These are phyloP conservation scores for Apostasia ramifera DNA, from an alignment of 106 monocot genomes.

Conservation along the genomic window DNA sequence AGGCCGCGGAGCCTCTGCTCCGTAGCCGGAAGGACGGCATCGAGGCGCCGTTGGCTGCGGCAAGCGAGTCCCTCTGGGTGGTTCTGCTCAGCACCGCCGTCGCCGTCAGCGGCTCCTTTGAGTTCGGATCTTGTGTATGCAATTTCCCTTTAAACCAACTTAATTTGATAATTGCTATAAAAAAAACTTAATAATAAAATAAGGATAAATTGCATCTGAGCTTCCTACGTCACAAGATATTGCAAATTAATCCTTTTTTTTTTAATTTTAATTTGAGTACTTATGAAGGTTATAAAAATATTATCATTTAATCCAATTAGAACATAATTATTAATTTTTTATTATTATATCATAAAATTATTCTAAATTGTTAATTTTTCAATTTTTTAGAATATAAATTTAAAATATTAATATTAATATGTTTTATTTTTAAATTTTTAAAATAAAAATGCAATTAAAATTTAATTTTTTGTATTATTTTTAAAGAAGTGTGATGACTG, in stretches of 20 bases:
- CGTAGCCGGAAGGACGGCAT: neutral
- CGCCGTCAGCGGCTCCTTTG: conserved; percentile 57
- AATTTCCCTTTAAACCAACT: neutral
- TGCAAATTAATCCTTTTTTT: neutral
- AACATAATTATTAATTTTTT: too few species aligned
- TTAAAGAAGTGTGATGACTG: too few species aligned
- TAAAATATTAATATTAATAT: too few species aligned
- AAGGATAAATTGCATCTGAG: neutral
- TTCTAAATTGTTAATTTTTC: neutral
- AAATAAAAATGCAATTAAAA: too few species aligned
- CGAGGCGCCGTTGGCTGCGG: neutral
- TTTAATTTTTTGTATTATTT: too few species aligned
- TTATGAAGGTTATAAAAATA: neutral
- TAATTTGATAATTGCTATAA: neutral
- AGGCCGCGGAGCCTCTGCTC: neutral
- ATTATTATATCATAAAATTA: neutral
- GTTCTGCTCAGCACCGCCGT: conserved; percentile 46
- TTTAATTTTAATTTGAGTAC: neutral
- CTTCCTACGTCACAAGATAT: neutral
- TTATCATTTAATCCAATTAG: neutral
- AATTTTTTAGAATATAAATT: too few species aligned
- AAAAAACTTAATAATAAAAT: too few species aligned
- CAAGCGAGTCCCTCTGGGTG: conserved; percentile 22
- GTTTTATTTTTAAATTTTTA: too few species aligned
- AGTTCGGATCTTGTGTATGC: conserved; percentile 53